Base-by-base conservation (phyloP, 441 rosid species). In the Melastoma candidum region DNA sequence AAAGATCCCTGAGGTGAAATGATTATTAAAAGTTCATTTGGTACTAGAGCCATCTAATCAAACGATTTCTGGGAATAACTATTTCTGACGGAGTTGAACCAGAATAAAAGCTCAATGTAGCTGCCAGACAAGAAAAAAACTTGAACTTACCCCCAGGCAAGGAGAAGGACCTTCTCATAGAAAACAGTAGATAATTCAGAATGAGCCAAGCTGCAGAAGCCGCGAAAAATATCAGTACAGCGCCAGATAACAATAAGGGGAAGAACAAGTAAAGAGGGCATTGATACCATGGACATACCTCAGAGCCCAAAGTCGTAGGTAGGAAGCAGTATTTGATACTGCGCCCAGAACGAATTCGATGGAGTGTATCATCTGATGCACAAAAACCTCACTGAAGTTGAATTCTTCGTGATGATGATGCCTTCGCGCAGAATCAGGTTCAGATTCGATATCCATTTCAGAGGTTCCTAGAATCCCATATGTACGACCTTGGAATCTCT, bases 291-390 rank as follows among this genome's bases (percentile, higher is more conserved):
- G 47, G 63, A 24, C 10, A 14, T 75, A 83, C 98, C 98, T 92
- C 68, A 92, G 80, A 61, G 98, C 98, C 98, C 98, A 92, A 49
- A 92, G 95, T 67, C 98, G 96, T 76, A 92, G 95, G 76, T 92
- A 87, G 7, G 98, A 92, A 50, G 98, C 96, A 11, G 96, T 92
- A 72, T 92, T 92, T 63, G 98, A 92, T 66, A 92, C 98, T 68
- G 98, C 85, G 56, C 96, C 98, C 41, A 92, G 88, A 66, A 92
- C 83, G 64, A 87, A 87, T 72, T 92, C 98, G 57, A 92, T 87
- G 51, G 98, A 92, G 74, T 92, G 96, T 73, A 92, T 87, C 96
- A 92, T 75, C 72, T 92, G 98, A 81, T 92, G 98, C 79, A 92
- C 98, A 77, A 92, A 92, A 59, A 85, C 76, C 81, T 92, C 98